Evolutionary conservation across 306 rosid genomes (phyloP), one percentile per base, ranked within the genome.

Genomic region (Acacia confusa): DNA sequence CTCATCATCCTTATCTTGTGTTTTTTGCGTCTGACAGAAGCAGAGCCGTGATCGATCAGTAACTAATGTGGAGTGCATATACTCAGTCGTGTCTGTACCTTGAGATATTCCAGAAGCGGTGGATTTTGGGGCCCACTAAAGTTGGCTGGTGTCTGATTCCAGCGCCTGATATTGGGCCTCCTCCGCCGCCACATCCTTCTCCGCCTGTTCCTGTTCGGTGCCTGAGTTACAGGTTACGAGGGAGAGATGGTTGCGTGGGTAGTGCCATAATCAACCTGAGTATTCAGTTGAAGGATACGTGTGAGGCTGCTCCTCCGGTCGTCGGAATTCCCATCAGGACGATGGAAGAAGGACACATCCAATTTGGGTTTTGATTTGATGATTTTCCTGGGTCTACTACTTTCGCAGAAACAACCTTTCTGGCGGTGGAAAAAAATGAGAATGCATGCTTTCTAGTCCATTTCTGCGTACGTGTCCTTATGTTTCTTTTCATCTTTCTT

Each of bases 221-320:
- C 85, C 64, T 91, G 75, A 91, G 92, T 79, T 89, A 89, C 87
- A 90, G 95, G 76, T 76, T 91, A 28, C 83, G 93, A 82, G 87
- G 82, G 2, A 83, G 75, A 75, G 93, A 88, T 88, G 92, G 95
- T 69, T 81, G 87, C 13, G 85, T 82, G 74, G 65, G 81, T 47
- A 66, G 63, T 2, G 79, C 84, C 47, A 77, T 86, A 73, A 71
- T 91, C 52, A 89, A 89, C 81, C 86, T 91, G 8, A 69, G 92
- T 2, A 25, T 91, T 28, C 86, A 75, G 34, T 45, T 81, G 13
- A 70, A 70, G 36, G 9, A 24, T 22, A 22, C 4, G 6, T 10
- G 27, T 38, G 48, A 20, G 12, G 27, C 24, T 34, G 24, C 22
- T 36, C 0, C 61, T n/a, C 13, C 30, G 64, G 64, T 32, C 7